Percentiles rank a stretch among this genome's conserved stretches.
phyloP scores from a whole-genome alignment of 352 stramenopile genomes.

The Globisporangium solare region DNA sequence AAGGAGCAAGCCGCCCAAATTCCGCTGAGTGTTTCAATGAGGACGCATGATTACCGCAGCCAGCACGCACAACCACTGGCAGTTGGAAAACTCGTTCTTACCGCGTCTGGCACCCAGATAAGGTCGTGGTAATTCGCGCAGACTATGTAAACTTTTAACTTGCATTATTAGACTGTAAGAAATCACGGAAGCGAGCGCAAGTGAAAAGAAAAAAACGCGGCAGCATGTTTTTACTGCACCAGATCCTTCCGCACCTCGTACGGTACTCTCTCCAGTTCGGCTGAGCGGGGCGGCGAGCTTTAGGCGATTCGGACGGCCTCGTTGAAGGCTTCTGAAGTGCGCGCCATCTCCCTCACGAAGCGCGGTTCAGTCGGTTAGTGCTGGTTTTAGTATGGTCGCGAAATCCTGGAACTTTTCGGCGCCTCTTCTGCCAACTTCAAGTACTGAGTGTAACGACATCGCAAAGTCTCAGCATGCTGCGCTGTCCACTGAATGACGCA shows the following conservation, averaged over 20 bases:
- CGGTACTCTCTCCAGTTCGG: not conserved
- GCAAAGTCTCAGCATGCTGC: too few relatives aligned
- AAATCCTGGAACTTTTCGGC: not conserved
- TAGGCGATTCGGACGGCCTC: not conserved
- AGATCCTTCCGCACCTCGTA: not conserved
- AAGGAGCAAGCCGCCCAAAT: too few relatives aligned
- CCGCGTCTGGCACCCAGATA: too few relatives aligned
- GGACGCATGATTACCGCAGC: too few relatives aligned
- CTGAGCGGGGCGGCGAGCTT: not conserved
- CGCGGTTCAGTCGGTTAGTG: not conserved
- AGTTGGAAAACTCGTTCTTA: too few relatives aligned
- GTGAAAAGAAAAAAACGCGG: not conserved
- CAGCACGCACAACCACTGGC: too few relatives aligned
- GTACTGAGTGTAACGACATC: not conserved
- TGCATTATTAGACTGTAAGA: too few relatives aligned
- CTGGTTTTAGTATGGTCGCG: not conserved
- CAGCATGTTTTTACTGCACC: not conserved
- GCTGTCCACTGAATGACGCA: not conserved
- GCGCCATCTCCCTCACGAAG: not conserved
- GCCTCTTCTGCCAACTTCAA: not conserved
- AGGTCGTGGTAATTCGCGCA: too few relatives aligned
- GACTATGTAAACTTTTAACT: too few relatives aligned
- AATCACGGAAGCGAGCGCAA: not conserved
- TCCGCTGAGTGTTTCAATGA: too few relatives aligned
- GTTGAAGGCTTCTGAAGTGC: not conserved